These are phyloP conservation scores for cucumber (Cucumis sativus) DNA, from an alignment of 306 rosid species.

Conservation along the genomic window DNA sequence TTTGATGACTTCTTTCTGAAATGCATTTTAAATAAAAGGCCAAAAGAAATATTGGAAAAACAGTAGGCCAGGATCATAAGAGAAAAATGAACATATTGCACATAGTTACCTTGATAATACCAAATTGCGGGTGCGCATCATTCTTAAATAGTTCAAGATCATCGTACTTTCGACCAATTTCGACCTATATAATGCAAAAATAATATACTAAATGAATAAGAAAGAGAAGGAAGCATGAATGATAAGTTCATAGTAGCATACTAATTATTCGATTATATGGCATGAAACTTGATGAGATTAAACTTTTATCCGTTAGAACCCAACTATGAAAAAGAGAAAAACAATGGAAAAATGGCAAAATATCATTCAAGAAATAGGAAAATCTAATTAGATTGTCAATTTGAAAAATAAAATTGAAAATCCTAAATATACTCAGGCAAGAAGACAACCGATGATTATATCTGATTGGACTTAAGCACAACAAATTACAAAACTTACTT, in stretches of 20 bases:
- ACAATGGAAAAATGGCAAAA: background rate
- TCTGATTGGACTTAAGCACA: background rate
- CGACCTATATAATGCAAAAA: constrained; percentile 43
- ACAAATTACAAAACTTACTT: background rate
- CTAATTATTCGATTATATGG: background rate
- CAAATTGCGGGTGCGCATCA: constrained; percentile 55
- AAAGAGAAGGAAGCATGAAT: constrained; percentile 2
- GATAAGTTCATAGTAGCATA: background rate
- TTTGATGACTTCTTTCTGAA: constrained; percentile 75
- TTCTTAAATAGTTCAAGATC: constrained; percentile 58
- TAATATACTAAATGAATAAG: background rate
- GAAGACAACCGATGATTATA: background rate
- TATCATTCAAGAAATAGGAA: background rate
- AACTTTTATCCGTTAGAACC: background rate
- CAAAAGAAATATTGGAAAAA: background rate
- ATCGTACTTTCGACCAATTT: constrained; percentile 63
- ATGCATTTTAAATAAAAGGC: constrained; percentile 21
- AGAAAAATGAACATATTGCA: constrained; percentile 10
- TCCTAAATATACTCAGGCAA: background rate
- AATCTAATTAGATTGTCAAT: background rate
- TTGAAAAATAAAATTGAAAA: background rate
- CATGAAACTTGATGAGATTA: background rate
- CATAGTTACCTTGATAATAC: constrained; percentile 48
- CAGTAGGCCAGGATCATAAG: background rate
- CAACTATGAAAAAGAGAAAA: background rate